phyloP scores from a whole-genome alignment of 768 basidiomycete species.

The Phallus indusiatus region DNA sequence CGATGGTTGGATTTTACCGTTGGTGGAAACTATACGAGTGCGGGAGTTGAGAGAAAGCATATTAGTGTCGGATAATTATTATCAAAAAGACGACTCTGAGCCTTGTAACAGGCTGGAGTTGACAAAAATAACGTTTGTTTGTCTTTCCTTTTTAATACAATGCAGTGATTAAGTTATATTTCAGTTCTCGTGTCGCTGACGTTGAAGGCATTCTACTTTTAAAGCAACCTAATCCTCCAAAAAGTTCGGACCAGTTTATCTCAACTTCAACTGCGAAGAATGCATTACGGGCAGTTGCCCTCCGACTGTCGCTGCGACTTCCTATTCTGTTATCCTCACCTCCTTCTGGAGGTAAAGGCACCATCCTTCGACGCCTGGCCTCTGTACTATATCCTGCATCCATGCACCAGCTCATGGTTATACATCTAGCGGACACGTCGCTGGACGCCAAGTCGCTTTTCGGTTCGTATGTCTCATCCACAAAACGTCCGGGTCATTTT shows the following conservation, averaged over 20 bases:
- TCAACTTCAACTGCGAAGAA: conserved; percentile 49
- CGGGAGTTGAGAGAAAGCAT: conserved; percentile 39
- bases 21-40: conserved; percentile 57
- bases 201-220: conserved; percentile 61
- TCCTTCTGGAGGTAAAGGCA: conserved; percentile 82
- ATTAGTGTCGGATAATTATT: conserved; percentile 37
- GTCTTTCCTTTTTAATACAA: not conserved
- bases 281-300: conserved; percentile 53
- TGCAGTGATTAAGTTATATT: conserved; percentile 11
- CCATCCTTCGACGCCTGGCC: conserved; percentile 72
- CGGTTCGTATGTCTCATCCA: conserved; percentile 87
- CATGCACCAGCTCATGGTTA: conserved; percentile 63
- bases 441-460: conserved; percentile 88
- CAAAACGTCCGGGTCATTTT: conserved; percentile 74
- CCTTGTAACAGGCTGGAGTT: conserved; percentile 26
- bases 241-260: conserved; percentile 37
- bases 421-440: conserved; percentile 92
- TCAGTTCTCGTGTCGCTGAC: conserved; percentile 48
- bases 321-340: conserved; percentile 80
- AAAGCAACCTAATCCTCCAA: conserved; percentile 29
- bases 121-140: conserved; percentile 46
- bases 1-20: conserved; percentile 80
- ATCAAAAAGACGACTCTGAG: conserved; percentile 29
- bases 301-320: conserved; percentile 54
- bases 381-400: conserved; percentile 45